phyloP scores from a whole-genome alignment of 352 stramenopile genomes.

The Phytophthora tubulina region DNA sequence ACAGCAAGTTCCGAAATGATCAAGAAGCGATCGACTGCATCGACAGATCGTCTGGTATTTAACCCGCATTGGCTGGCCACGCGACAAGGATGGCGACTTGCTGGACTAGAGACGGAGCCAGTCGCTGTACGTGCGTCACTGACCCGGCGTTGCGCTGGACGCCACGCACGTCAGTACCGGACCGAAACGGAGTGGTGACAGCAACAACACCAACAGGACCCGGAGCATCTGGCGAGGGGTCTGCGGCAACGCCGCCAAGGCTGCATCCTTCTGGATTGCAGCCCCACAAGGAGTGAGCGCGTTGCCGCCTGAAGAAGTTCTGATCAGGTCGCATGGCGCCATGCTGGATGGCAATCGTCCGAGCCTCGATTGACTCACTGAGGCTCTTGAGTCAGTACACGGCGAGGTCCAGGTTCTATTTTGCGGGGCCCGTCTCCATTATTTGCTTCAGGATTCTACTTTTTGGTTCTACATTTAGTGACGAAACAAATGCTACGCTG shows the following conservation, averaged over 20 bases:
- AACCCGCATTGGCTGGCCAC: conserved; percentile 43
- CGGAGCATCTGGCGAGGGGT: conserved; percentile 3
- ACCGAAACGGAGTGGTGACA: conserved; percentile 24
- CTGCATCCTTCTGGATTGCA: conserved; percentile 16
- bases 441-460: conserved; percentile 38
- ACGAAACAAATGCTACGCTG: conserved; percentile 27
- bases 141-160: conserved; percentile 38
- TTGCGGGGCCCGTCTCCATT: not conserved
- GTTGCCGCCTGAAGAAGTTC: conserved; percentile 20
- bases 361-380: no score
- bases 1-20: conserved; percentile 43
- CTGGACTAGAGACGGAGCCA: conserved; percentile 31
- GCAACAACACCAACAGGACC: not conserved
- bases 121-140: conserved; percentile 32
- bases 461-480: conserved; percentile 22
- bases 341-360: not conserved
- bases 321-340: not conserved
- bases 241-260: conserved; percentile 1
- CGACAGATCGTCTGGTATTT: conserved; percentile 37
- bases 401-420: conserved; percentile 21
- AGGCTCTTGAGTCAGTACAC: no score
- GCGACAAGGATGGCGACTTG: conserved; percentile 42
- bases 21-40: conserved; percentile 14
- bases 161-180: conserved; percentile 36
- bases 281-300: conserved; percentile 1